phyloP scores from a whole-genome alignment of 2,329 filamentous ascomycete genomes.

The Daldinia eschscholtzii region DNA sequence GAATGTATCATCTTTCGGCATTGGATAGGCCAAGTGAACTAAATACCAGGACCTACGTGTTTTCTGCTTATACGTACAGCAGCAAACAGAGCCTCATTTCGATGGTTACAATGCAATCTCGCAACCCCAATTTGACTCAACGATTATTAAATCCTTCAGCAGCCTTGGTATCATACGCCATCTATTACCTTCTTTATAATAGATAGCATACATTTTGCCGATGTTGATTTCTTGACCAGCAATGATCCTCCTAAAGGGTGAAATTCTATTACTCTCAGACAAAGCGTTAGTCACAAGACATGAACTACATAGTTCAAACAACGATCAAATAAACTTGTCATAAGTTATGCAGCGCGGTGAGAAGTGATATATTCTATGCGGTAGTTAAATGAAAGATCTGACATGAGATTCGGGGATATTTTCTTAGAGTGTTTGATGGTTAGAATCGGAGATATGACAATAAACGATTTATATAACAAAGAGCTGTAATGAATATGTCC shows the following conservation, averaged over 20 bases:
- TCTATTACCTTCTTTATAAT: background rate
- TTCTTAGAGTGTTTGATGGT: background rate
- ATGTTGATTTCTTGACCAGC: too few relatives aligned
- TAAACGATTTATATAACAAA: conserved; percentile 13
- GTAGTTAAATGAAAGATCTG: too few relatives aligned
- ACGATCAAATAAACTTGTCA: background rate
- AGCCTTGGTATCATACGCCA: too few relatives aligned
- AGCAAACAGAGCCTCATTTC: background rate
- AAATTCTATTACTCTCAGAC: background rate
- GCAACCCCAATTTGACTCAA: too few relatives aligned
- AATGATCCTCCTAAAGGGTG: too few relatives aligned
- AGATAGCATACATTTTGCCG: background rate
- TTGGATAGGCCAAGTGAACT: too few relatives aligned
- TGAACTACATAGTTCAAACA: background rate
- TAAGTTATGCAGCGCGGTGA: background rate
- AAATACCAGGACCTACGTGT: too few relatives aligned
- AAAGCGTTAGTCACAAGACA: background rate
- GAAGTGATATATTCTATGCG: background rate
- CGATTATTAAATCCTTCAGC: too few relatives aligned
- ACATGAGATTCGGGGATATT: background rate
- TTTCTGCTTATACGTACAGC: background rate
- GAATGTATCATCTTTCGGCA: too few relatives aligned
- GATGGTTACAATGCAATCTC: too few relatives aligned
- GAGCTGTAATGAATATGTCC: background rate
- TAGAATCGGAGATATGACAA: background rate